Evolutionary conservation across 2,329 filamentous ascomycete genomes (phyloP).

Genomic region (Pseudogymnoascus sp.): DNA sequence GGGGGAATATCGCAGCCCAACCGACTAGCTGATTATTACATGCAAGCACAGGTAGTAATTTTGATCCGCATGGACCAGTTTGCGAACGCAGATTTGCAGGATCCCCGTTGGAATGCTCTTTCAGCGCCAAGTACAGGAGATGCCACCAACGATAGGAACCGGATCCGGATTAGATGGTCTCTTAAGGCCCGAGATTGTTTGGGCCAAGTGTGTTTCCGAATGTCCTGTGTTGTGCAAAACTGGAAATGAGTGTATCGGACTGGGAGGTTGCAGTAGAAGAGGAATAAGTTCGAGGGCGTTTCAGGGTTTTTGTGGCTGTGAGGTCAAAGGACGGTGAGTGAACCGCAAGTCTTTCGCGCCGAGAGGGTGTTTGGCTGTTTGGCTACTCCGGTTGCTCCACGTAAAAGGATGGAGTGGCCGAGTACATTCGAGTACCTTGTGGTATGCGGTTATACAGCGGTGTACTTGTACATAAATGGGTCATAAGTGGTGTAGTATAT

Average conservation of each 20-base stretch:
- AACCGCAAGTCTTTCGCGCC: conserved; percentile 1
- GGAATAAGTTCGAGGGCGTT: not conserved
- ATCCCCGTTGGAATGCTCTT: not conserved
- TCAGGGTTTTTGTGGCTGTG: conserved; percentile 6
- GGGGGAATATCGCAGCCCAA: conserved; percentile 5
- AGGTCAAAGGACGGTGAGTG: conserved; percentile 5
- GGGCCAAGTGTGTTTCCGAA: not conserved
- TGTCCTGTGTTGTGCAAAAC: not conserved
- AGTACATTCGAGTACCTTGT: conserved; percentile 8
- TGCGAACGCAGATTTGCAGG: not conserved
- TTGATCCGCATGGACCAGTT: not conserved
- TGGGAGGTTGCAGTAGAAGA: not conserved
- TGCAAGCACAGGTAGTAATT: not conserved
- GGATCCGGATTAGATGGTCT: not conserved
- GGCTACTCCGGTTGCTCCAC: not conserved
- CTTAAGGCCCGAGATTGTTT: not conserved
- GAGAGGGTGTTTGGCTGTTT: not conserved
- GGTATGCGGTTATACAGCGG: not conserved
- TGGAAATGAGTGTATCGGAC: not conserved
- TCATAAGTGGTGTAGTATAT: no score
- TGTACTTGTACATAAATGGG: not conserved
- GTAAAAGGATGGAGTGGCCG: not conserved
- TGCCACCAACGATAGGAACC: not conserved
- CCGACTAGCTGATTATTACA: not conserved
- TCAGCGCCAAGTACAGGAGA: not conserved